Base-by-base conservation (phyloP, 1,284 basidiomycete genomes). In the Flammula alnicola region DNA sequence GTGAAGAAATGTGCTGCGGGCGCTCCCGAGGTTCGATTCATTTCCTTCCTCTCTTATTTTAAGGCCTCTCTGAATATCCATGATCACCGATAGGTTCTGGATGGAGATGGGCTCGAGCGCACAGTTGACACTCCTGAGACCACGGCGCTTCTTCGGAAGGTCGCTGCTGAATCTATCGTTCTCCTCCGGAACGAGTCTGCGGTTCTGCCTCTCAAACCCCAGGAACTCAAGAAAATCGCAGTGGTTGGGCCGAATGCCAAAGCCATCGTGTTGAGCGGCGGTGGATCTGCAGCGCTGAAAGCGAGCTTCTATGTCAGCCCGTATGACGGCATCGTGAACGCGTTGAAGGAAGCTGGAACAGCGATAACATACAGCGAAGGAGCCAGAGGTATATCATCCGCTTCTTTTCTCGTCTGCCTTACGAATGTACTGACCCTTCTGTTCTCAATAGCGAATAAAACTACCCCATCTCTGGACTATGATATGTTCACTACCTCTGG, bases 161-260 rank as follows among this genome's bases (percentile, higher is more conserved):
- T 88, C 11, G 88, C 85, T 0, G 78, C 76, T 1, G 77, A 83
- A 54, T 78, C 83, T 0, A 83, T 91, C 47, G 91, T 93, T 23
- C 74, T 91, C 7, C 72, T 92, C 47, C 89, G 89, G 73, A 92
- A 92, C 63, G 75, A 84, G 0, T 62, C 63, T n/a, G 63, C 62
- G 7, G 33, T 88, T 1, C 75, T 92, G 0, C 90, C 89, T 4
- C 71, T 91, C 8, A 70, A 74, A 20, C 72, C 77, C 0, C 61
- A 71, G 41, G 69, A 63, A 22, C 58, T 84, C 50, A 84, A 81
- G 68, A 86, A 83, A 64, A 73, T 91, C 37, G 88, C 87, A 0
- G 83, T 93, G 44, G 78, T 93, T 25, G 91, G 91, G 3, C 81
- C 83, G 0, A 92, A 91, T 60, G 88, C 88, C 16, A 84, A 86